Evolutionary conservation across 2,329 filamentous ascomycete genomes (phyloP), one percentile per base, ranked within the genome.

Genomic region (Xylariaceae sp.): DNA sequence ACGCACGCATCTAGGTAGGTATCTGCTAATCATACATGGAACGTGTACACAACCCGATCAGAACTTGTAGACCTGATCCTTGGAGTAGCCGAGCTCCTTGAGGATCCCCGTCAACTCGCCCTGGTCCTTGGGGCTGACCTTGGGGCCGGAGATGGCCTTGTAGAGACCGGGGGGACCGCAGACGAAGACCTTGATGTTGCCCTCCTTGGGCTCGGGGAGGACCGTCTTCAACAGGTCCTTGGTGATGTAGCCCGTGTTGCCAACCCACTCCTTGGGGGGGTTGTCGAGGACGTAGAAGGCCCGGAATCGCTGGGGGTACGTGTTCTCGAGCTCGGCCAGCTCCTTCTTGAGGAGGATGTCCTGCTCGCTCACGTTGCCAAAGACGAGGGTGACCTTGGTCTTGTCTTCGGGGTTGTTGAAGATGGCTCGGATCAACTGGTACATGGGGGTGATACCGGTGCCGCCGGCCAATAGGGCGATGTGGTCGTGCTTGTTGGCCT

Each of bases 361-460:
- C 60, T 93, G 83, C 76, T 97, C 90, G 22, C 76, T 78, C 54
- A 97, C 75, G 76, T 97, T 99, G 62, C 90, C 94, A 68, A 93
- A 97, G 36, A 99, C 82, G 31, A 99, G 84, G 6, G 93, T 97
- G 40, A 99, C 91, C 79, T 96, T 96, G 64, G 94, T 99, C 83
- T 94, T 92, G 77, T 99, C 94, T 41, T 89, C 83, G 55, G 93
- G 90, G 82, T 97, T 96, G 74, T 87, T 90, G 85, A 97, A 96
- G 75, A 99, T 96, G 68, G 86, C 82, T 57, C 90, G 90, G 60
- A 84, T 79, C 42, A 99, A 85, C 79, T 99, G 94, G 80, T 89
- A 97, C 93, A 97, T 97, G 62, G 94, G 94, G 11, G 94, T 94
- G 72, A 99, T 96, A 56, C 94, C 94, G 7, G 94, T 97, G 60